A percentile compares a stretch with the other conserved stretches of the same genome.
These are phyloP conservation scores for Stachybotrys chartarum DNA, from an alignment of 2,329 filamentous ascomycete species.

Conservation along the genomic window DNA sequence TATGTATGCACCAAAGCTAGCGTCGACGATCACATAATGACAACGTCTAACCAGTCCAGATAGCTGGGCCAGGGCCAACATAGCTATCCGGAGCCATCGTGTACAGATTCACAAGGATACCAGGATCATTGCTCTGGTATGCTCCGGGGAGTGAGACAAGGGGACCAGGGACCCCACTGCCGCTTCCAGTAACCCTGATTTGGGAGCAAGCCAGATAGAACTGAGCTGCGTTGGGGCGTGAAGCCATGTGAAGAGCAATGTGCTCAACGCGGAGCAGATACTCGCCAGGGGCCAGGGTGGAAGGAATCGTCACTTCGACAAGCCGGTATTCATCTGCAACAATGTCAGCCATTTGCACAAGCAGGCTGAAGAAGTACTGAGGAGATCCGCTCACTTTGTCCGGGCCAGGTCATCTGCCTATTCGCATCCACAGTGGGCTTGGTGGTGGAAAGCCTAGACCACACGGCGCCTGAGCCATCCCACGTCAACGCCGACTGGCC, in stretches of 20 bases:
- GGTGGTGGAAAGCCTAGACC: background rate
- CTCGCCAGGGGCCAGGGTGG: background rate
- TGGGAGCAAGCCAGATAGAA: background rate
- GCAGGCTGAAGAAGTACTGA: background rate
- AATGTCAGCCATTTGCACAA: background rate
- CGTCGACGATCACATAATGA: too few species aligned
- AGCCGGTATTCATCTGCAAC: background rate
- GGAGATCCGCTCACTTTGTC: background rate
- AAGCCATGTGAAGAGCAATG: background rate
- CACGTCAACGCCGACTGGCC: background rate
- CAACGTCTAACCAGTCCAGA: background rate
- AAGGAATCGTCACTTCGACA: background rate
- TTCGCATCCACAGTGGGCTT: background rate
- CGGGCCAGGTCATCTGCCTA: background rate
- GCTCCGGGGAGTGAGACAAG: background rate
- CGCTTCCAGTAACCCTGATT: background rate
- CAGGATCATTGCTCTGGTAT: background rate
- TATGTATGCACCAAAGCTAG: too few species aligned
- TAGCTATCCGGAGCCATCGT: background rate
- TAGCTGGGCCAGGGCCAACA: background rate
- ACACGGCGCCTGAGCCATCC: background rate
- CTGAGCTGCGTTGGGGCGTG: background rate
- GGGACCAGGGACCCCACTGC: background rate
- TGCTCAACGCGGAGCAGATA: slow-evolving; percentile 1
- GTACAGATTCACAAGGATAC: background rate